A percentile compares a stretch with the other conserved stretches of the same genome.
Evolutionary conservation across 805 yeast genomes (phyloP).

Genomic region (Hanseniaspora singularis): DNA sequence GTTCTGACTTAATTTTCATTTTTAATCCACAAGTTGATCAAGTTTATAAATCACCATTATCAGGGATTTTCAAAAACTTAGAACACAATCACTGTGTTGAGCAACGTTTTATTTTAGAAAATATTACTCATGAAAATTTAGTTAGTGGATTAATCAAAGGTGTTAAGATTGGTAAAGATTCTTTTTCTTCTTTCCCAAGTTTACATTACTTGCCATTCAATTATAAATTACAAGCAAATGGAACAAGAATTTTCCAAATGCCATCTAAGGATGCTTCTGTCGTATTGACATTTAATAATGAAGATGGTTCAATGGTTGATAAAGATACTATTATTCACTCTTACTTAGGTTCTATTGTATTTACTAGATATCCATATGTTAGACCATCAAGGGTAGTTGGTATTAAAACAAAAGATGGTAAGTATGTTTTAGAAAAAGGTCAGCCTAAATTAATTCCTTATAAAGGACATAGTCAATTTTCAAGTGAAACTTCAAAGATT

Average conservation of each 20-base stretch:
- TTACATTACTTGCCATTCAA: slow-evolving; percentile 57
- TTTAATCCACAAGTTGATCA: slow-evolving; percentile 66
- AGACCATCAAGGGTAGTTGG: slow-evolving; percentile 62
- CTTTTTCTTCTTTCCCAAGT: slow-evolving; percentile 85
- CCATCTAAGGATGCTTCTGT: slow-evolving; percentile 77
- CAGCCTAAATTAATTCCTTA: slow-evolving; percentile 23
- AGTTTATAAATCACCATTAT: slow-evolving; percentile 62
- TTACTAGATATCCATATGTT: slow-evolving; percentile 82
- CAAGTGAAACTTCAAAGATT: slow-evolving; percentile 32
- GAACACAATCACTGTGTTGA: slow-evolving; percentile 71
- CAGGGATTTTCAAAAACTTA: slow-evolving; percentile 64
- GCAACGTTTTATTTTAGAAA: slow-evolving; percentile 41
- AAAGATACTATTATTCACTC: slow-evolving; percentile 54
- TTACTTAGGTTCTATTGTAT: slow-evolving; percentile 50
- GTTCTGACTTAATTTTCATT: slow-evolving; percentile 52
- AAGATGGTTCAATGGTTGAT: slow-evolving; percentile 41
- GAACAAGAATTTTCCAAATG: slow-evolving; percentile 67
- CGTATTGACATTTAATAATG: slow-evolving; percentile 36
- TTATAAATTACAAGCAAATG: slow-evolving; percentile 42
- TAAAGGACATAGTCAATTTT: slow-evolving; percentile 39
- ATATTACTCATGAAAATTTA: slow-evolving; percentile 30
- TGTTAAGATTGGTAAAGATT: slow-evolving; percentile 55
- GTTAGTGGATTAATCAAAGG: slow-evolving; percentile 51
- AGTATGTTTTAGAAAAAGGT: slow-evolving; percentile 3
- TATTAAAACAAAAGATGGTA: slow-evolving; percentile 34